Evolutionary conservation across 495 filamentous ascomycete species (phyloP).

Genomic region (Hapsidospora chrysogenum): DNA sequence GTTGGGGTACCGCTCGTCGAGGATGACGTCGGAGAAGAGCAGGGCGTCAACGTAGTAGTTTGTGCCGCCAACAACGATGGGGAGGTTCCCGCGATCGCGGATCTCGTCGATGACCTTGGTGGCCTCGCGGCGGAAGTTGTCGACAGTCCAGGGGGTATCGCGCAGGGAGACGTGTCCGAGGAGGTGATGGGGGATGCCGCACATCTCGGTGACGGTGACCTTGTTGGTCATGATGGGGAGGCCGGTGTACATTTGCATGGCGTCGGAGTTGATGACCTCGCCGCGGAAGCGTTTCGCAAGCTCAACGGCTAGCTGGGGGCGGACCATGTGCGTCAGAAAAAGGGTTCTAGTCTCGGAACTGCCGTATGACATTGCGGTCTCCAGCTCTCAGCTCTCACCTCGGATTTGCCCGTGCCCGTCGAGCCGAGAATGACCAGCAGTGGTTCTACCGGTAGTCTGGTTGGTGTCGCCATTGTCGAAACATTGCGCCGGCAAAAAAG

Average conservation of each 20-base stretch:
- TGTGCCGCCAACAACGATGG: slow-evolving; percentile 85
- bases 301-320: slow-evolving; percentile 69
- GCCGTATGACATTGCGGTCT: too few relatives aligned
- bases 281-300: slow-evolving; percentile 72
- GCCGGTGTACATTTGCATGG: slow-evolving; percentile 95
- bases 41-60: slow-evolving; percentile 88
- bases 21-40: slow-evolving; percentile 53
- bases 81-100: slow-evolving; percentile 53
- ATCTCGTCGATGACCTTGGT: slow-evolving; percentile 60
- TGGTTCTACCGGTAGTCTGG: slow-evolving; percentile 23
- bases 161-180: slow-evolving; percentile 57
- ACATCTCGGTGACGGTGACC: slow-evolving; percentile 53
- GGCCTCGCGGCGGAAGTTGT: slow-evolving; percentile 53
- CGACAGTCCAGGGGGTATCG: slow-evolving; percentile 69
- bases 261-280: slow-evolving; percentile 95
- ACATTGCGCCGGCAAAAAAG: slow-evolving; percentile 5
- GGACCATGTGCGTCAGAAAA: too few relatives aligned
- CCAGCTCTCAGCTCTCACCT: slow-evolving; percentile 59
- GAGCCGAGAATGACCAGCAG: slow-evolving; percentile 78
- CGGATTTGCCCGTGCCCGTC: slow-evolving; percentile 95
- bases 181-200: slow-evolving; percentile 78
- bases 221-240: slow-evolving; percentile 95
- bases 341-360: too few relatives aligned
- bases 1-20: slow-evolving; percentile 24
- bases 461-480: slow-evolving; percentile 8